A percentile compares a stretch with the other conserved stretches of the same genome.
Evolutionary conservation across 2,329 filamentous ascomycete species (phyloP).

Genomic region (Hymenoscyphus scutula): DNA sequence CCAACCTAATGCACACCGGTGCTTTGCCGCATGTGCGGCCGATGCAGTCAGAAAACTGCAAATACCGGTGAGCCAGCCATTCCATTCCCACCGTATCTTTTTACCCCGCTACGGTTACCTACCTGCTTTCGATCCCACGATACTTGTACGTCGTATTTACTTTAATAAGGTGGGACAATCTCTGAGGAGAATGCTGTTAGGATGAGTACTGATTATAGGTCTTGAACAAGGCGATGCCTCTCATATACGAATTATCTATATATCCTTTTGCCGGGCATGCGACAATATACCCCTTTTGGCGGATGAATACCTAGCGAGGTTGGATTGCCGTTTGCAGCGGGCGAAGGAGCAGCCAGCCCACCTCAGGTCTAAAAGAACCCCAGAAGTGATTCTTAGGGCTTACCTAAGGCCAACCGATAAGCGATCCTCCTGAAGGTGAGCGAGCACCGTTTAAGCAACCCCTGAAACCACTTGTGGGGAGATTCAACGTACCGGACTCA

Average conservation of each 20-base stretch:
- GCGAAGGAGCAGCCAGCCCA: background rate
- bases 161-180: too few relatives aligned
- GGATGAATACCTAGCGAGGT: background rate
- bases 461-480: slow-evolving; percentile 5
- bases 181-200: too few relatives aligned
- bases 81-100: background rate
- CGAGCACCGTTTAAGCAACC: background rate
- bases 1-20: background rate
- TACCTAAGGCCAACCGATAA: too few relatives aligned
- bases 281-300: background rate
- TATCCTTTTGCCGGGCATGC: background rate
- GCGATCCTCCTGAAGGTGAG: background rate
- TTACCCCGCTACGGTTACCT: background rate
- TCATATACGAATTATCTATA: background rate
- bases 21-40: background rate
- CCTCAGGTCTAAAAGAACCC: background rate
- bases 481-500: background rate
- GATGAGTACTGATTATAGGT: background rate
- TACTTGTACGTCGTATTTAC: too few relatives aligned
- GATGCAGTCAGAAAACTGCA: slow-evolving; percentile 3
- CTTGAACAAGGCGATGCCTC: background rate
- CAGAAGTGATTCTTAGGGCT: background rate
- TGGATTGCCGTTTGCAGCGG: background rate
- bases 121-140: too few relatives aligned
- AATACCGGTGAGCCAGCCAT: background rate